Conservation (phyloP, 257 asterid species). For the Forsythia viridissima region DNA sequence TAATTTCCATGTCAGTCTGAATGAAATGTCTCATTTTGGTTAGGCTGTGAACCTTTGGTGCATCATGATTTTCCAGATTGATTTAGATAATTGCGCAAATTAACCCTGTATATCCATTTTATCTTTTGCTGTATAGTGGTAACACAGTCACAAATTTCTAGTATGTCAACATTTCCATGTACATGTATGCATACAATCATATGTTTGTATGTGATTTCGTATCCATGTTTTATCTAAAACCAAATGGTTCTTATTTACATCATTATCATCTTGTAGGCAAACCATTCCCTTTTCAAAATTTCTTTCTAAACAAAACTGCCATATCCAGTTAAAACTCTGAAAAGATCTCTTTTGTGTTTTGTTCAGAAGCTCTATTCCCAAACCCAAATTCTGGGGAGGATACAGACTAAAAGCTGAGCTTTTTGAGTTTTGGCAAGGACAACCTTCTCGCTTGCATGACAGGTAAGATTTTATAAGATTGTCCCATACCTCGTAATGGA, state of each 20-base stretch:
- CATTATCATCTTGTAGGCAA: neutral
- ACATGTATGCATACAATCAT: neutral
- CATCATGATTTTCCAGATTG: constrained; percentile 14
- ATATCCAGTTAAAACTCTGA: neutral
- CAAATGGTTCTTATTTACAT: neutral
- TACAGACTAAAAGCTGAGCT: constrained; percentile 70
- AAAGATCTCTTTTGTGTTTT: neutral
- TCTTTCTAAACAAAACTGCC: constrained; percentile 11
- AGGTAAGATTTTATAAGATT: constrained; percentile 34
- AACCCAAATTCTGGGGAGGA: constrained; percentile 83
- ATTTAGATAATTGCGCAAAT: neutral
- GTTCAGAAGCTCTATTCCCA: constrained; percentile 60
- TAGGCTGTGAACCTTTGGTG: neutral
- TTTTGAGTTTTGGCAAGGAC: constrained; percentile 94
- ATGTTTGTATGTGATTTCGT: neutral
- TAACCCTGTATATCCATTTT: neutral
- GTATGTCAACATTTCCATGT: neutral
- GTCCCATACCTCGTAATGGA: constrained; percentile 1
- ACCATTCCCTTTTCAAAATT: neutral
- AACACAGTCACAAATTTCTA: neutral
- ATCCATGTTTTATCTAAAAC: constrained; percentile 7
- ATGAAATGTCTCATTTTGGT: constrained; percentile 6
- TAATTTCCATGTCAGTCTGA: constrained; percentile 5
- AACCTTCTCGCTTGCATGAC: constrained; percentile 70
- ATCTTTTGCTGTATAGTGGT: neutral